Evolutionary conservation across 2,329 filamentous ascomycete genomes (phyloP), one percentile per base, ranked within the genome.

Genomic region (Colletotrichum horii): DNA sequence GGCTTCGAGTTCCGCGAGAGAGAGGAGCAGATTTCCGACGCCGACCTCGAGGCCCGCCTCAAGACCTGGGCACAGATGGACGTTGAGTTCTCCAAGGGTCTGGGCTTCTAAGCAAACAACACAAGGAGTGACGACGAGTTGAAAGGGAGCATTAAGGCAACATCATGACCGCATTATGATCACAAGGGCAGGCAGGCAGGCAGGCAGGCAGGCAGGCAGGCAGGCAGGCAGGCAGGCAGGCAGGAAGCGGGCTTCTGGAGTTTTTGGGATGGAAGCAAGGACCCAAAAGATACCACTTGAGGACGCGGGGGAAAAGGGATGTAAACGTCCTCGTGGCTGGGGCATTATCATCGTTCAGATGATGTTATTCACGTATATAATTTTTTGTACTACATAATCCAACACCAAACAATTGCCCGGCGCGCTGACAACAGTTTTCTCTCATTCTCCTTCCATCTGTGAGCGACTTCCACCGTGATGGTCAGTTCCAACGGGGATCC

Each of bases 1-100:
- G 58, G 70, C 70, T 79, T 78, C 68, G 74, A 66, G 72, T 19
- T 75, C 60, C 28, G 75, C 32, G 32, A 52, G 36, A 66, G 75
- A 66, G 55, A 58, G 76, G 77, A 77, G n/a, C 74, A 74, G 4
- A 66, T 79, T 12, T 82, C 78, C 5, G 82, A 88, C 15, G 82
- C 79, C 24, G 85, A 87, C 76, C 80, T 88, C 61, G 83, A 83
- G 79, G 77, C 80, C 68, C 83, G 82, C 75, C 78, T 87, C n/a
- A 85, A 81, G 72, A 76, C 76, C 14, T 87, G 82, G 80, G 82
- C 80, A 43, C 70, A 81, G 71, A 72, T 82, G 80, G 86, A 88
- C 75, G 78, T 81, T 30, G 78, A 83, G 56, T 82, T 34, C 36
- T 26, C 58, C 70, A 67, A 72, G 26, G 14, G 26, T 34, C 24